Percentiles rank a stretch among this genome's conserved stretches.
These are phyloP conservation scores for Yamadazyma insecticola DNA, from an alignment of 805 yeast species.

Conservation along the genomic window DNA sequence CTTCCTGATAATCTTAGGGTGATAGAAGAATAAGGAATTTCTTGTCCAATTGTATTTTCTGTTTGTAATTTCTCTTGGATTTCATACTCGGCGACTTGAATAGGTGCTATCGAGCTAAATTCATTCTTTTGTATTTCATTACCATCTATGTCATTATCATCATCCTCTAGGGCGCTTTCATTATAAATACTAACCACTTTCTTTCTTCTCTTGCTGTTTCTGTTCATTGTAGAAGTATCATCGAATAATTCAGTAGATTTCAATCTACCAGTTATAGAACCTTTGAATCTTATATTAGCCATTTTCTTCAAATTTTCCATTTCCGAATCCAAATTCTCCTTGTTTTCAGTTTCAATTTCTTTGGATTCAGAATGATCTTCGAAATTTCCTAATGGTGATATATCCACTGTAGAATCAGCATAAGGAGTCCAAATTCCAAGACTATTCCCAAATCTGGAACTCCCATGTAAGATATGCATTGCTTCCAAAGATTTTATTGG, in stretches of 20 bases:
- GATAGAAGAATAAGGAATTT: conserved; percentile 21
- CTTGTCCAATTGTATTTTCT: conserved; percentile 9
- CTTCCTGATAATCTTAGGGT: conserved; percentile 50
- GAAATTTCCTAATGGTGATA: conserved; percentile 52
- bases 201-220: conserved; percentile 13
- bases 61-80: conserved; percentile 27
- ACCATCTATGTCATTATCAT: conserved; percentile 14
- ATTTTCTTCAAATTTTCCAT: conserved; percentile 24
- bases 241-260: conserved; percentile 37
- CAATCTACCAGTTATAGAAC: conserved; percentile 36
- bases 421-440: conserved; percentile 72
- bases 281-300: conserved; percentile 61
- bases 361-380: conserved; percentile 37
- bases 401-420: conserved; percentile 64
- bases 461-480: conserved; percentile 56
- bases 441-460: conserved; percentile 56
- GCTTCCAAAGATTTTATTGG: conserved; percentile 46
- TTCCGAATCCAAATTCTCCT: background rate
- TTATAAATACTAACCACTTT: too few relatives aligned
- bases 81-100: conserved; percentile 46
- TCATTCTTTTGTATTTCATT: conserved; percentile 20
- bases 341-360: conserved; percentile 4
- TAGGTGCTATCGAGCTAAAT: conserved; percentile 54
- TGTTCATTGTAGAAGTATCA: conserved; percentile 7
- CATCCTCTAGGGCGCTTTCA: conserved; percentile 6